A percentile compares a stretch with the other conserved stretches of the same genome.
These are phyloP conservation scores for Polygonum maritimum DNA, from an alignment of 148 eudicot species.

Conservation along the genomic window DNA sequence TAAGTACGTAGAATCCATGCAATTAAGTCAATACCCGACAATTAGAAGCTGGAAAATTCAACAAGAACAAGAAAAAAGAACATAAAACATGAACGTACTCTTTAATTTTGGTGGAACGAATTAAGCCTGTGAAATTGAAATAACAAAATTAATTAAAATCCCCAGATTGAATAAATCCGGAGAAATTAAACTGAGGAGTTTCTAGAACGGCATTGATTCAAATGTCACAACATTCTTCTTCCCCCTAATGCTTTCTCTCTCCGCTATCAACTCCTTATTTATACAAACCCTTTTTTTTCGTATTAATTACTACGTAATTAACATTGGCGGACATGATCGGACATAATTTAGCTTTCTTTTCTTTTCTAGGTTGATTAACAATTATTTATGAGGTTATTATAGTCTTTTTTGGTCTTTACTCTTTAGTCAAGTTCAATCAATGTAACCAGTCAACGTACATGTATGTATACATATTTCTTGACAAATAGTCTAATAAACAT, in stretches of 20 bases:
- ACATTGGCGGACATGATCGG: neutral
- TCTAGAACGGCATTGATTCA: neutral
- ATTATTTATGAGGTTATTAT: neutral
- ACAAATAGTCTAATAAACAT: no score
- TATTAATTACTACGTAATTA: neutral
- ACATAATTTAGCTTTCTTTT: neutral
- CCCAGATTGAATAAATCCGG: neutral
- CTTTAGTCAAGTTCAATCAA: no score
- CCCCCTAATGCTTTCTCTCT: slow-evolving; percentile 1
- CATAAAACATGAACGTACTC: neutral
- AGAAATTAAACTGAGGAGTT: neutral
- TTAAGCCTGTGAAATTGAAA: neutral
- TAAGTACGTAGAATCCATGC: neutral
- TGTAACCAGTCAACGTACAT: no score
- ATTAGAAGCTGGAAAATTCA: neutral
- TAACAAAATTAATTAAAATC: neutral
- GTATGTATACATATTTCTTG: no score
- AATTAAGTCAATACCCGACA: neutral
- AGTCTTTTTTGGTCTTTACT: no score
- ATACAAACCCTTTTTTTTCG: slow-evolving; percentile 6
- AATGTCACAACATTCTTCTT: neutral
- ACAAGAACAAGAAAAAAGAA: no score
- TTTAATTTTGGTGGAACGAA: neutral
- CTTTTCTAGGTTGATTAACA: neutral
- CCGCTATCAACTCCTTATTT: neutral